Evolutionary conservation across 2,329 filamentous ascomycete genomes (phyloP).

Genomic region (Neofusicoccum laricinum): DNA sequence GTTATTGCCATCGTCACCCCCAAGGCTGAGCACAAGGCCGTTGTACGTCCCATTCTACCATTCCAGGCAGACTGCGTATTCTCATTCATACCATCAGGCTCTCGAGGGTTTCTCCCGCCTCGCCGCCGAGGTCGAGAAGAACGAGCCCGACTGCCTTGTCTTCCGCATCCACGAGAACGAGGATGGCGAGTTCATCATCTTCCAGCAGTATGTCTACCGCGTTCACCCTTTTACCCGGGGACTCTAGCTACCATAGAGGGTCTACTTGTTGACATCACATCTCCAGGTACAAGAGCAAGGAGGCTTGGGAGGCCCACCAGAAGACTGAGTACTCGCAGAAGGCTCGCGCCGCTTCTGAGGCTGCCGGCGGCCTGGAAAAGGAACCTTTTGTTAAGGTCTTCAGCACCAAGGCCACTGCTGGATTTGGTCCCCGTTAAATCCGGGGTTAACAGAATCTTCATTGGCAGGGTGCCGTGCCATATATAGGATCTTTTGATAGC

Average conservation of each 20-base stretch:
- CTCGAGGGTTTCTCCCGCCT: neutral
- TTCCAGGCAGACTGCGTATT: neutral
- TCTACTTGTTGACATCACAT: neutral
- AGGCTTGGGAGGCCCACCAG: neutral
- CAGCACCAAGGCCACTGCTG: neutral
- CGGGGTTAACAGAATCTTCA: neutral
- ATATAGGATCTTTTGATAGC: too few relatives aligned
- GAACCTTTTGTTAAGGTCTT: neutral
- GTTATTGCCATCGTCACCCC: neutral
- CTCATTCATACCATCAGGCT: neutral
- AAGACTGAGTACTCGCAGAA: neutral
- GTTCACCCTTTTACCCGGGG: neutral
- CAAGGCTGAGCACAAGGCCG: neutral
- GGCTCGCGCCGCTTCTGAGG: neutral
- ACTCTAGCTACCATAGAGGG: too few relatives aligned
- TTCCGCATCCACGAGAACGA: neutral
- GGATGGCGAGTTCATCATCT: neutral
- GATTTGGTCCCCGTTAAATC: neutral
- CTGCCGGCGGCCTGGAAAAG: neutral
- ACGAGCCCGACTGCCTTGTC: neutral
- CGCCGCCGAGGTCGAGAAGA: neutral
- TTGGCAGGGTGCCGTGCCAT: too few relatives aligned
- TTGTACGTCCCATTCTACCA: neutral
- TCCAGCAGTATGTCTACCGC: neutral
- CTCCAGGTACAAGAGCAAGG: neutral